phyloP scores from a whole-genome alignment of 2,329 filamentous ascomycete genomes.

The Colletotrichum ledebouriae region DNA sequence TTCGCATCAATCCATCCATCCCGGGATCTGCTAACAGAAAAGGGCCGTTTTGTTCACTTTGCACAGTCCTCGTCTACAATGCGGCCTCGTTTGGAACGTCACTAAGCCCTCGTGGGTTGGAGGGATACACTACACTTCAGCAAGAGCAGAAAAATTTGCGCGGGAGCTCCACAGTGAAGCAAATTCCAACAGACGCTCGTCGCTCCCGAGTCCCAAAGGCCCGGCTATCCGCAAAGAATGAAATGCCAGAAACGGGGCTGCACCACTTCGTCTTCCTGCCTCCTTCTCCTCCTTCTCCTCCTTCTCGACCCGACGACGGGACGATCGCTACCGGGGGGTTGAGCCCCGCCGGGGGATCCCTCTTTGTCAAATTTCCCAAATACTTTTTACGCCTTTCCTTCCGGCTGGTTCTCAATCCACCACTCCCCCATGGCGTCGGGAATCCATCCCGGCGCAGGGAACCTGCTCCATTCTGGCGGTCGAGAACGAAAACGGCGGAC shows the following conservation, averaged over 20 bases:
- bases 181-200: too few relatives aligned
- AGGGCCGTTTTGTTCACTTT: slow-evolving; percentile 2
- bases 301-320: slow-evolving; percentile 15
- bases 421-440: slow-evolving; percentile 8
- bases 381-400: background rate
- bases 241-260: slow-evolving; percentile 6
- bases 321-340: slow-evolving; percentile 38
- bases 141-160: background rate
- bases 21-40: background rate
- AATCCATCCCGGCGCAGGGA: slow-evolving; percentile 29
- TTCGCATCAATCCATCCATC: too few relatives aligned
- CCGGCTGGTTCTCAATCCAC: too few relatives aligned
- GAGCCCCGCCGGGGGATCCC: slow-evolving; percentile 34
- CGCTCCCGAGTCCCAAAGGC: background rate
- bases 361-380: slow-evolving; percentile 11
- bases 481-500: slow-evolving; percentile 15
- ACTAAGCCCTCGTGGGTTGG: slow-evolving; percentile 8
- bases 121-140: too few relatives aligned
- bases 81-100: slow-evolving; percentile 10
- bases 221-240: slow-evolving; percentile 5
- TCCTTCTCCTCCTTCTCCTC: background rate
- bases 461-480: slow-evolving; percentile 25
- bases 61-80: background rate
- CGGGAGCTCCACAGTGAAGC: too few relatives aligned
- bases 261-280: background rate